These are phyloP conservation scores for Coemansia sp. DNA, from an alignment of 192 early-diverging fungal genomes.

Conservation along the genomic window DNA sequence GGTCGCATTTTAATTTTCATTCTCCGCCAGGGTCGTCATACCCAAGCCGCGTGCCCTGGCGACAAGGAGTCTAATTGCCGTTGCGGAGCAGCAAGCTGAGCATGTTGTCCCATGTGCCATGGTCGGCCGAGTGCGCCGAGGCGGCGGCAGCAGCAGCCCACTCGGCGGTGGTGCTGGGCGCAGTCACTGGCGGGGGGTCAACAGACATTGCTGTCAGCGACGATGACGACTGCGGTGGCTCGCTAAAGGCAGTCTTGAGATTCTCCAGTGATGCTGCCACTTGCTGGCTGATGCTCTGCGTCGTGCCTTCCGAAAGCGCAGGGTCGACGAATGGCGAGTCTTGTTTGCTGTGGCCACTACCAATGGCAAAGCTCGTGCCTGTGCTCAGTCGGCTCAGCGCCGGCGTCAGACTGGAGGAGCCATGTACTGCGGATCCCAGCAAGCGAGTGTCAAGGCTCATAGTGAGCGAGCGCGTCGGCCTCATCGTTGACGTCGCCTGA, in stretches of 20 bases:
- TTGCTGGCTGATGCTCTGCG: slow-evolving; percentile 14
- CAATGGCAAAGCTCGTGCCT: not conserved
- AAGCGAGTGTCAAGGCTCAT: not conserved
- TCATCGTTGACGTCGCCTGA: not conserved
- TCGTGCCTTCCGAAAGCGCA: not conserved
- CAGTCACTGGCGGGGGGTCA: slow-evolving; percentile 8
- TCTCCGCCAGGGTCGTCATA: not conserved
- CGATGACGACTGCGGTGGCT: slow-evolving; percentile 10
- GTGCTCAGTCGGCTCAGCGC: not conserved
- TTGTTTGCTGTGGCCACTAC: not conserved
- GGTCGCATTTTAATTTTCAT: not conserved
- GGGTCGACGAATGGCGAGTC: not conserved
- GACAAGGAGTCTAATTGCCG: not conserved
- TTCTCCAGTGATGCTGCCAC: slow-evolving; percentile 20
- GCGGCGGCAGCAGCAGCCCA: not conserved
- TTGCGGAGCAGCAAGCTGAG: slow-evolving; percentile 15
- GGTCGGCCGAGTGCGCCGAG: not conserved
- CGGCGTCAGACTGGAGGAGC: not conserved
- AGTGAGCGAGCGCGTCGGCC: slow-evolving; percentile 11
- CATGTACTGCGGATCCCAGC: not conserved
- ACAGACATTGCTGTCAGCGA: slow-evolving; percentile 7
- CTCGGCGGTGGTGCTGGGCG: not conserved
- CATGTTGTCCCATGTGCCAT: slow-evolving; percentile 5
- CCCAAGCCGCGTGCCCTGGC: not conserved
- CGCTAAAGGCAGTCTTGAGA: slow-evolving; percentile 14